Evolutionary conservation across 2,329 filamentous ascomycete genomes (phyloP).

Genomic region (Nectriaceae sp.): DNA sequence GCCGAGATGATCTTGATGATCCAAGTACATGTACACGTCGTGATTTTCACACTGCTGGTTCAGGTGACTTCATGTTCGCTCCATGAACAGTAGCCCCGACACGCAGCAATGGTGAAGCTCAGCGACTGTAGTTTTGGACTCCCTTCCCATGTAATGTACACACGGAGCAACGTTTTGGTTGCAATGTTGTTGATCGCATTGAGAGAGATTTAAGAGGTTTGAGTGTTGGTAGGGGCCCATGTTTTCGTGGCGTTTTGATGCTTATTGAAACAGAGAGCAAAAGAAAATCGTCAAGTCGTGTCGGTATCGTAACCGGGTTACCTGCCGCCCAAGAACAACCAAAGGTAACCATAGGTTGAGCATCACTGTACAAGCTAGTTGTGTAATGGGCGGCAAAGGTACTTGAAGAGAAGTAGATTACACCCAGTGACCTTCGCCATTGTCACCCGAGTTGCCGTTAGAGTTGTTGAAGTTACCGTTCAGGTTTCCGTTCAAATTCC

Average conservation of each 20-base stretch:
- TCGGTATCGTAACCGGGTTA: conserved; percentile 37
- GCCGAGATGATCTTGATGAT: conserved; percentile 29
- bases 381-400: conserved; percentile 23
- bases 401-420: conserved; percentile 31
- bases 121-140: conserved; percentile 25
- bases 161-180: conserved; percentile 29
- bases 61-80: conserved; percentile 13
- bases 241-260: conserved; percentile 24
- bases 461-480: conserved; percentile 11
- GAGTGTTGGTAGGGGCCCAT: conserved; percentile 23
- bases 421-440: conserved; percentile 41
- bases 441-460: conserved; percentile 25
- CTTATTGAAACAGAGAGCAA: conserved; percentile 37
- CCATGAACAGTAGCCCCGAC: conserved; percentile 16
- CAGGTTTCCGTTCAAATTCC: conserved; percentile 7
- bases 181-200: conserved; percentile 30
- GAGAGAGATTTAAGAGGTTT: conserved; percentile 8
- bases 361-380: conserved; percentile 38
- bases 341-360: conserved; percentile 22
- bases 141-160: conserved; percentile 38
- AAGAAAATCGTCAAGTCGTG: conserved; percentile 45
- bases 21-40: conserved; percentile 37
- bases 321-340: conserved; percentile 24
- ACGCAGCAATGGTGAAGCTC: conserved; percentile 10
- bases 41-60: conserved; percentile 17